Base-by-base conservation (phyloP, 2,329 filamentous ascomycete genomes). In the Penicillium thymicola region DNA sequence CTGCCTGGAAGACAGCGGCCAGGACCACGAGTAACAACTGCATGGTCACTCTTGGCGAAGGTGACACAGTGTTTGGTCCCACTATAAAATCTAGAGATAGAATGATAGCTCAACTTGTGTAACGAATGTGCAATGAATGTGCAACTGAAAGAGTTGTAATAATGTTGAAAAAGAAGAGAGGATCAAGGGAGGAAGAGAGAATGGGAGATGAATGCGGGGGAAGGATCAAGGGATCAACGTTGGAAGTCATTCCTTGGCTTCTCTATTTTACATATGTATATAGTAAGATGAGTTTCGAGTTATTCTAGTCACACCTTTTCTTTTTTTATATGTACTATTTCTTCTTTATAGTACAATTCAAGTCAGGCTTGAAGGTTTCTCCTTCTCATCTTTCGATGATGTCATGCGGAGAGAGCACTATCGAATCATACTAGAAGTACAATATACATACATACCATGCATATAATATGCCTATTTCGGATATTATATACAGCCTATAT, bases 1-100 rank as follows among this genome's bases (percentile, higher is more conserved):
- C 69, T 63, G 74, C 74, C 69, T 80, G 76, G 57, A 79, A 58
- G 53, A 71, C 62, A 54, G 67, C 65, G 55, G 66, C 68, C 61
- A 75, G 59, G 54, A 70, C 64, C 57, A 65, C 66, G 48, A 70
- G 54, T 43, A 65, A 68, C 50, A 66, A 61, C 62, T 68, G 70
- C 73, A 75, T 75, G 58, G 57, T 55, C 51, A 51, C 43, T 51
- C 32, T 27, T 23, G 47, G 36, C 30, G 58, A 45, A 18, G 18
- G 48, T 34, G 11, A 45, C 25, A 32, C 50, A 21, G 43, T 25
- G 23, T 4, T 51, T 2, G 1, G 5, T 2, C 16, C 30, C 49
- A 36, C 37, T 4, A 45, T 34, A 21, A 7, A 27, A 27, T 51
- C 9, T 18, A 4, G 8, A 28, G 47, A 32, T 34, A 18, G 27